These are phyloP conservation scores for Eucalyptus viminalis DNA, from an alignment of 345 rosid species.

Conservation along the genomic window DNA sequence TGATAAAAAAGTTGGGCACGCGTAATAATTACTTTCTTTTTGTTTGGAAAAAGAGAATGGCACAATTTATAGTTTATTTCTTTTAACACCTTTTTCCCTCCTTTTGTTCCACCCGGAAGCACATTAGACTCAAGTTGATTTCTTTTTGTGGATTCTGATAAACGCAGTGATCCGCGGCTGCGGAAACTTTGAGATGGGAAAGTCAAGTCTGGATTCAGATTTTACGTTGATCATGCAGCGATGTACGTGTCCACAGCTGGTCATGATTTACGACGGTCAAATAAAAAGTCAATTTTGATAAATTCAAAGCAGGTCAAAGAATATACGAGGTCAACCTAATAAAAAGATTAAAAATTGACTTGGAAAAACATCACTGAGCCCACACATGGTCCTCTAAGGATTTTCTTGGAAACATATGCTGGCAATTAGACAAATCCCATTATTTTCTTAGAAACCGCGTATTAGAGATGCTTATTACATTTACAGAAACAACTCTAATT, in stretches of 20 bases:
- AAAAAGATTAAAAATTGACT: not conserved
- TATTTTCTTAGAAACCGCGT: not conserved
- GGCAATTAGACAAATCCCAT: not conserved
- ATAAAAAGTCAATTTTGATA: not conserved
- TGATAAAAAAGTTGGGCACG: too few relatives aligned
- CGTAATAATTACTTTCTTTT: too few relatives aligned
- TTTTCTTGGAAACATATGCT: not conserved
- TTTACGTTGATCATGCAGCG: not conserved
- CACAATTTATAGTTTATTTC: too few relatives aligned
- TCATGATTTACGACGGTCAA: not conserved
- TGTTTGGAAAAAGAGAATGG: too few relatives aligned
- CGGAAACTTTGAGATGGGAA: too few relatives aligned
- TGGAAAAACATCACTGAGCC: not conserved
- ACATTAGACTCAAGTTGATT: too few relatives aligned
- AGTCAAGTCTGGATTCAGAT: too few relatives aligned
- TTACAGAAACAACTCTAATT: not conserved
- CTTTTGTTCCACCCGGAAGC: too few relatives aligned
- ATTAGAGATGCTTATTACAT: not conserved
- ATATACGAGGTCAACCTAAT: not conserved
- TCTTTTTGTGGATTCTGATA: too few relatives aligned
- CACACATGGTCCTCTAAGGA: not conserved
- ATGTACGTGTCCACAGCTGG: not conserved
- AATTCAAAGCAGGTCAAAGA: not conserved
- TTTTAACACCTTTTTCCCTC: too few relatives aligned
- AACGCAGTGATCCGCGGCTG: too few relatives aligned